Base-by-base conservation (phyloP, 768 basidiomycete genomes). In the Lentinula sp. region DNA sequence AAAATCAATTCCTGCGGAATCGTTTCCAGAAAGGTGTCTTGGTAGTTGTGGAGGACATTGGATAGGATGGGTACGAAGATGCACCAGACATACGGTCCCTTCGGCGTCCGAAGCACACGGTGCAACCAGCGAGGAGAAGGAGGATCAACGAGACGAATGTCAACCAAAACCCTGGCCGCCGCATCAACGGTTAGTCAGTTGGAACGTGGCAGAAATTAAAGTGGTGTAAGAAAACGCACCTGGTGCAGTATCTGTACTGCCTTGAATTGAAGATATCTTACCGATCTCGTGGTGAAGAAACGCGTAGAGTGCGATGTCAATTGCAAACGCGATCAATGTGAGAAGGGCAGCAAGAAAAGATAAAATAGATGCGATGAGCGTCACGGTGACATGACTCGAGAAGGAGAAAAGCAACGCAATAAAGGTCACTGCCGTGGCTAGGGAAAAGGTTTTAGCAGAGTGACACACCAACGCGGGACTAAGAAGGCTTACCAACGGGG, bases 221-320 rank as follows among this genome's bases (percentile, higher is more conserved):
- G 51, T 32, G 45, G 32, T 49, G 54, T 37, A 60, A 9, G 16
- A 16, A 39, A 43, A 73, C 79, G 63, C 65, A 91, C 90, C 91
- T 62, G 85, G 84, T 5, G 79, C 87, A 18, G 87, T 78, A 60
- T 76, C 74, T 12, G 88, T 88, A 48, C 69, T 74, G 3, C 74
- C 73, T n/a, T 66, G 64, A 23, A 80, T 70, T 58, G 76, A 71
- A 46, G 72, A 66, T 10, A 91, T 76, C 59, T 82, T 77, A 48
- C 72, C 72, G 66, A 89, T 77, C 64, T 85, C 76, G 56, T 86
- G 77, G 68, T 81, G 84, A 56, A 86, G 79, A 61, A 79, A 84
- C 3, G 77, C 85, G 66, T 76, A 87, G 35, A 93, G 81, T 13
- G 88, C 87, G 62, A 92, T 86, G 70, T 93, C 90, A 70, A 89